Conservation (phyloP, 1,139 yeast genomes). For the Arxiozyma slooffiae region DNA sequence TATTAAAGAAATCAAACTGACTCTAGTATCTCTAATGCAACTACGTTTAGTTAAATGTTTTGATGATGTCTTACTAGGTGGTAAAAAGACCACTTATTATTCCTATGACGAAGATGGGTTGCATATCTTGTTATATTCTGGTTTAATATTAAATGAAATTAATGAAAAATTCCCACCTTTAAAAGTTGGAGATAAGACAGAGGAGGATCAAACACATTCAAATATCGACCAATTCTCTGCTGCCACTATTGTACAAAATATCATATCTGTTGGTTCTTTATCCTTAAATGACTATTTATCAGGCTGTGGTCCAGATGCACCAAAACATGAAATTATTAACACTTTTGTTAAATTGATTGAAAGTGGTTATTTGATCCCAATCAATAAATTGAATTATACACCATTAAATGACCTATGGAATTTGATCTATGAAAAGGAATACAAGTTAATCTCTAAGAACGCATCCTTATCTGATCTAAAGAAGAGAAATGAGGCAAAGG, state of each 20-base stretch:
- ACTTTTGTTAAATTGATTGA: slow-evolving; percentile 25
- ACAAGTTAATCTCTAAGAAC: slow-evolving; percentile 41
- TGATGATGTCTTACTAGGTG: slow-evolving; percentile 35
- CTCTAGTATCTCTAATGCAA: slow-evolving; percentile 58
- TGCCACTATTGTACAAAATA: slow-evolving; percentile 57
- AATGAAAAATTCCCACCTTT: slow-evolving; percentile 13
- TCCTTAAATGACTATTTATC: slow-evolving; percentile 49
- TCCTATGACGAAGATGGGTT: slow-evolving; percentile 57
- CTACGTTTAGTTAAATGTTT: slow-evolving; percentile 51
- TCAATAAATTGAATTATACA: slow-evolving; percentile 33
- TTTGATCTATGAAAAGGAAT: slow-evolving; percentile 43
- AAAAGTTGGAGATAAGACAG: slow-evolving; percentile 17
- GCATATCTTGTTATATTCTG: slow-evolving; percentile 58
- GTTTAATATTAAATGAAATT: slow-evolving; percentile 57
- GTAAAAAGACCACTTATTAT: slow-evolving; percentile 39
- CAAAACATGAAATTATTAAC: slow-evolving; percentile 15
- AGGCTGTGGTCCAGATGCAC: background rate
- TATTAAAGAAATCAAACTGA: slow-evolving; percentile 40
- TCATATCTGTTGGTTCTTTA: slow-evolving; percentile 55
- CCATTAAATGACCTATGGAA: slow-evolving; percentile 51
- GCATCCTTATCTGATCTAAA: slow-evolving; percentile 53
- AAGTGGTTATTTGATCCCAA: slow-evolving; percentile 48
- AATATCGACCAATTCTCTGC: slow-evolving; percentile 38
- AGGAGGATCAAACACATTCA: background rate
- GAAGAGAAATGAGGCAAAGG: slow-evolving; percentile 55